A percentile compares a stretch with the other conserved stretches of the same genome.
These are phyloP conservation scores for Lactarius indigo DNA, from an alignment of 768 basidiomycete genomes.

Conservation along the genomic window DNA sequence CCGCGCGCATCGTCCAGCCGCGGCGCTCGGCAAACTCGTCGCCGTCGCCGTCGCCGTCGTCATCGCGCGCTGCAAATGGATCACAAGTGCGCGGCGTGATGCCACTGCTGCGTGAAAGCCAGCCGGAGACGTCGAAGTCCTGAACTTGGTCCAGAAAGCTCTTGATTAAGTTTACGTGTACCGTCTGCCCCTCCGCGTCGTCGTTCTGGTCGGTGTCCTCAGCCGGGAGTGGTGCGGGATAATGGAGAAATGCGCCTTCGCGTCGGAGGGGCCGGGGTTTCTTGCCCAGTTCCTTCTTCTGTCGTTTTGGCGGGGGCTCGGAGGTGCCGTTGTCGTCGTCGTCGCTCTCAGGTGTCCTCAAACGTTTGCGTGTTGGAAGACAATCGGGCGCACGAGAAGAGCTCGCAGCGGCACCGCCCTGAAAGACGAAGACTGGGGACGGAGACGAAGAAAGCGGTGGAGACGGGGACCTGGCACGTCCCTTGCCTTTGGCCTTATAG, in stretches of 20 bases:
- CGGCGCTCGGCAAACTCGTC: neutral
- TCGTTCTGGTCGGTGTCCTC: neutral
- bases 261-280: neutral
- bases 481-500: slow-evolving; percentile 8
- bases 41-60: neutral
- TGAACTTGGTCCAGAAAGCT: neutral
- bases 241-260: neutral
- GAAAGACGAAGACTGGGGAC: neutral
- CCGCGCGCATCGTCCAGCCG: neutral
- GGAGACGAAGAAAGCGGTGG: neutral
- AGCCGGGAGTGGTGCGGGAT: neutral
- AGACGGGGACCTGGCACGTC: neutral
- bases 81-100: too few relatives aligned
- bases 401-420: neutral
- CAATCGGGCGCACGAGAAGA: neutral
- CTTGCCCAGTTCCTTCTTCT: neutral
- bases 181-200: neutral
- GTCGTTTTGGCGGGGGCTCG: neutral
- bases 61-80: neutral
- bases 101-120: neutral
- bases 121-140: neutral
- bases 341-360: neutral
- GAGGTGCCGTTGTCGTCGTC: neutral
- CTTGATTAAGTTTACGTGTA: neutral
- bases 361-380: neutral